These are phyloP conservation scores for Fraxinus platypoda DNA, from an alignment of 305 asterid species.

Conservation along the genomic window DNA sequence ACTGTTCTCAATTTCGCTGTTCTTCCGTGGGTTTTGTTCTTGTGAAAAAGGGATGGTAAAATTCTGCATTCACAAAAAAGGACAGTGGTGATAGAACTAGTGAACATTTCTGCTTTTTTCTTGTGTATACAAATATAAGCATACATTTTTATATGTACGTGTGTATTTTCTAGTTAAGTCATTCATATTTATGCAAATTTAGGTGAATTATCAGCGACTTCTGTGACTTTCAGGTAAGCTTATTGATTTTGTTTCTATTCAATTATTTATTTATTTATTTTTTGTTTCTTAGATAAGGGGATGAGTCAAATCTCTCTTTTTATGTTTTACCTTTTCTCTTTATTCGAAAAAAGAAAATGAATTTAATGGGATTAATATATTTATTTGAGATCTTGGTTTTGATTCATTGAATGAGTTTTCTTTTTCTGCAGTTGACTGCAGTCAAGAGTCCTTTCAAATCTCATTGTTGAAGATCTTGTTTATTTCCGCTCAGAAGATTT, in stretches of 20 bases:
- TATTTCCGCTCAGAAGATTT: neutral
- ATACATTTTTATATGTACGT: neutral
- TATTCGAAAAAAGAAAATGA: constrained; percentile 21
- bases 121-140: neutral
- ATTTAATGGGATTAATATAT: constrained; percentile 4
- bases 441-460: constrained; percentile 4
- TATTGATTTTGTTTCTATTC: constrained; percentile 6
- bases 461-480: neutral
- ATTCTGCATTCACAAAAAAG: neutral
- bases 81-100: neutral
- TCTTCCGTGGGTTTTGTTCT: neutral
- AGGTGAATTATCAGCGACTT: constrained; percentile 18
- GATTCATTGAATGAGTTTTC: constrained; percentile 10
- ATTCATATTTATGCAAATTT: constrained; percentile 2
- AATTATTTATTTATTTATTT: neutral
- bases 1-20: constrained; percentile 13
- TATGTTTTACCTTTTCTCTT: constrained; percentile 12
- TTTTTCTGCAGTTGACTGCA: constrained; percentile 4
- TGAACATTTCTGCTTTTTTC: neutral
- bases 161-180: neutral
- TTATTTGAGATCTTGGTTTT: constrained; percentile 32
- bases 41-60: neutral
- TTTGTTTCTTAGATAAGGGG: constrained; percentile 21
- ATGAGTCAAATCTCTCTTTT: constrained; percentile 28
- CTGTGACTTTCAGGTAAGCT: constrained; percentile 38